Evolutionary conservation across 2,329 filamentous ascomycete species (phyloP).

Genomic region (Aureobasidium sp.): DNA sequence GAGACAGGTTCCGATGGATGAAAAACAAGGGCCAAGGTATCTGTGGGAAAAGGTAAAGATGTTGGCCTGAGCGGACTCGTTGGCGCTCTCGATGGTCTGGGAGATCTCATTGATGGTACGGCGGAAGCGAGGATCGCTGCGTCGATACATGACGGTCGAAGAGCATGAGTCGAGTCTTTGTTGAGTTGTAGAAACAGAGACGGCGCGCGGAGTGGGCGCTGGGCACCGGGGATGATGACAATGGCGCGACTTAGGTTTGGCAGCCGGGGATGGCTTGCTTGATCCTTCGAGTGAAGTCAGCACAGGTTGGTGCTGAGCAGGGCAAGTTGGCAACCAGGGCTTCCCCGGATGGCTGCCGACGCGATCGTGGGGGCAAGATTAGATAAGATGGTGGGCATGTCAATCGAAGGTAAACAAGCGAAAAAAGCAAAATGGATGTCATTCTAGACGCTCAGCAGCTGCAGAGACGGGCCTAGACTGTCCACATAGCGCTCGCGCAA

Average conservation of each 20-base stretch:
- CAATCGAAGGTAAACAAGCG: neutral
- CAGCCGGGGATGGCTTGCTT: neutral
- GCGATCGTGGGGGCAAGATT: neutral
- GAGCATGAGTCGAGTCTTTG: neutral
- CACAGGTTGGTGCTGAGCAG: neutral
- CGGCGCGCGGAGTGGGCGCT: neutral
- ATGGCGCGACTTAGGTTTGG: slow-evolving; percentile 6
- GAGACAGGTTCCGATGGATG: slow-evolving; percentile 57
- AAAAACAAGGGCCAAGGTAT: slow-evolving; percentile 76
- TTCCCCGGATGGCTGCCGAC: neutral
- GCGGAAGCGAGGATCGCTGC: slow-evolving; percentile 75
- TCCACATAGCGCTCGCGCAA: neutral
- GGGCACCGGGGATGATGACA: slow-evolving; percentile 3
- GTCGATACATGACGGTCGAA: slow-evolving; percentile 46
- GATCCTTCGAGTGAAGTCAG: neutral
- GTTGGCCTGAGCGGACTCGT: slow-evolving; percentile 82
- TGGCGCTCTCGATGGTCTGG: slow-evolving; percentile 82
- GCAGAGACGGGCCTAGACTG: neutral
- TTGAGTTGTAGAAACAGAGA: neutral
- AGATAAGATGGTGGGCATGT: slow-evolving; percentile 1
- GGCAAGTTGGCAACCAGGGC: neutral
- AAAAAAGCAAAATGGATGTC: neutral
- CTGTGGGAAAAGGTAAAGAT: slow-evolving; percentile 84
- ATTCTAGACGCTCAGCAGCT: neutral
- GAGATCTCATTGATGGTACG: slow-evolving; percentile 91